A percentile compares a stretch with the other conserved stretches of the same genome.
Evolutionary conservation across 495 filamentous ascomycete species (phyloP).

Genomic region (Penicillium lagena): DNA sequence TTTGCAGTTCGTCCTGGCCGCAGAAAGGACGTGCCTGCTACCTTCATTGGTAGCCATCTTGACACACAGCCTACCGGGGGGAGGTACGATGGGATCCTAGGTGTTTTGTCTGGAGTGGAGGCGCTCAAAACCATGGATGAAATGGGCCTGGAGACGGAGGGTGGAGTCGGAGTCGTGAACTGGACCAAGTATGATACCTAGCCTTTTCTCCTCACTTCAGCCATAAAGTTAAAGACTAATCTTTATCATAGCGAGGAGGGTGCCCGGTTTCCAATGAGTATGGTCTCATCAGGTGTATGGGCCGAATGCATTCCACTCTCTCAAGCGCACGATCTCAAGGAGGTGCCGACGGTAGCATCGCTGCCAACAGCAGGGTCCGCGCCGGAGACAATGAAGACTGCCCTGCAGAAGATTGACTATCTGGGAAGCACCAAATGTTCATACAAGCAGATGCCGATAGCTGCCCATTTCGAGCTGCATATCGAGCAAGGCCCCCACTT

Average conservation of each 20-base stretch:
- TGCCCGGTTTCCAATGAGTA: constrained; percentile 71
- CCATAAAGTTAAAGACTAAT: no score
- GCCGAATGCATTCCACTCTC: constrained; percentile 58
- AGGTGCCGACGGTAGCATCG: constrained; percentile 43
- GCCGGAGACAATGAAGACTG: constrained; percentile 60
- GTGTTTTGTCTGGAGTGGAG: constrained; percentile 66
- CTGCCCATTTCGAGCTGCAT: constrained; percentile 77
- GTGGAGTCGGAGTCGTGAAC: constrained; percentile 65
- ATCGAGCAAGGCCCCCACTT: constrained; percentile 78
- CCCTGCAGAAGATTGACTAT: constrained; percentile 66
- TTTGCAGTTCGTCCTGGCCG: constrained; percentile 64
- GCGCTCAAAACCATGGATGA: constrained; percentile 64
- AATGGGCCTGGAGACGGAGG: constrained; percentile 60
- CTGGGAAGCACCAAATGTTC: constrained; percentile 52
- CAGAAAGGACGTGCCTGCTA: constrained; percentile 48
- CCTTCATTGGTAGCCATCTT: constrained; percentile 67
- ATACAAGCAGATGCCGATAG: constrained; percentile 60
- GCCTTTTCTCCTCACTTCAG: not conserved
- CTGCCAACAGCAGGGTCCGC: constrained; percentile 35
- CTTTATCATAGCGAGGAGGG: constrained; percentile 55
- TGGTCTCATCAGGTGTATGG: constrained; percentile 75
- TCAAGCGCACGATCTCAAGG: constrained; percentile 52
- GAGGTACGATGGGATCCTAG: constrained; percentile 69
- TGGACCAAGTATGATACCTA: constrained; percentile 60
- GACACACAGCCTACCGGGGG: constrained; percentile 76